phyloP scores from a whole-genome alignment of 768 basidiomycete species.

The Boletellus ananas region DNA sequence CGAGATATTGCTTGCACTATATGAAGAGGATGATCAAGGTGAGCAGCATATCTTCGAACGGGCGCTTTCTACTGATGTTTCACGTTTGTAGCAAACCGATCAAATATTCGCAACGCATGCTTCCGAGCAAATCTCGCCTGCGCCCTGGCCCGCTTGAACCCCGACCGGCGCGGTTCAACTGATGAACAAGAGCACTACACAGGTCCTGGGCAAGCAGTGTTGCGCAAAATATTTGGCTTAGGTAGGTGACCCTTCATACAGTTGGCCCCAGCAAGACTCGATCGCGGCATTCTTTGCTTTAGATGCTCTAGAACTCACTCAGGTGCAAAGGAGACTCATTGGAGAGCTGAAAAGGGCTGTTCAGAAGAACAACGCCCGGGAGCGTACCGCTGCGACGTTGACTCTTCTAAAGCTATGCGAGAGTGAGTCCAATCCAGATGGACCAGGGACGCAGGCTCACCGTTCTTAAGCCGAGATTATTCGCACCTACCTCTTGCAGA shows the following conservation, averaged over 20 bases:
- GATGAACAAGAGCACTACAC: background rate
- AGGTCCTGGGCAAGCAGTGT: background rate
- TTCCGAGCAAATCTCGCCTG: slow-evolving; percentile 19
- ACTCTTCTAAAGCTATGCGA: slow-evolving; percentile 21
- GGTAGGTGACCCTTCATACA: slow-evolving; percentile 4
- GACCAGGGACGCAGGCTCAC: background rate
- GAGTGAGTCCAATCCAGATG: slow-evolving; percentile 3
- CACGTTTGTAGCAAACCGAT: background rate
- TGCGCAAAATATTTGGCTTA: slow-evolving; percentile 17
- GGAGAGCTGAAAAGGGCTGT: slow-evolving; percentile 4
- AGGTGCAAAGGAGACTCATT: slow-evolving; percentile 9
- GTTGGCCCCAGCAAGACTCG: background rate
- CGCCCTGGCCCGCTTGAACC: slow-evolving; percentile 8
- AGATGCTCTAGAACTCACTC: slow-evolving; percentile 7
- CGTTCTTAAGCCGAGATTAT: slow-evolving; percentile 4
- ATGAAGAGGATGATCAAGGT: slow-evolving; percentile 3
- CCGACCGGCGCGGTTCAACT: background rate
- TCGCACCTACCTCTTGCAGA: slow-evolving; percentile 7
- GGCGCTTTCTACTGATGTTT: background rate
- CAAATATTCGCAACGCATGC: slow-evolving; percentile 3
- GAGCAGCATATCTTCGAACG: background rate
- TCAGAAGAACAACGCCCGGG: slow-evolving; percentile 1
- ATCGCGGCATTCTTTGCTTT: background rate
- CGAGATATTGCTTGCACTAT: slow-evolving; percentile 16
- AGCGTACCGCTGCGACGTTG: slow-evolving; percentile 23